phyloP scores from a whole-genome alignment of 1,139 yeast genomes.

The Kodamaea fungicola region DNA sequence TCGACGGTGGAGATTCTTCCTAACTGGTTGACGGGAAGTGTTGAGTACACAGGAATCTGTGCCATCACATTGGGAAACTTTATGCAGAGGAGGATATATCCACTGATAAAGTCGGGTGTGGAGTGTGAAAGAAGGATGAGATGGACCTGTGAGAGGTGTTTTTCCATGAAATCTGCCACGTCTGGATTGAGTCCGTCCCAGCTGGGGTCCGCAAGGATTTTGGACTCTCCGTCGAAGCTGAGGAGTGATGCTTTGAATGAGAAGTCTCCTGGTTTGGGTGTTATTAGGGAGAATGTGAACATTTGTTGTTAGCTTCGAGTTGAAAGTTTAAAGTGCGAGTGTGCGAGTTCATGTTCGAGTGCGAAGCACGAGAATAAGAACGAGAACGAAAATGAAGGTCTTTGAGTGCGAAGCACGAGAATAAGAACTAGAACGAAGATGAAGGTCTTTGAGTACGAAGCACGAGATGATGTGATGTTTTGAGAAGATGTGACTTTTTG shows the following conservation, averaged over 20 bases:
- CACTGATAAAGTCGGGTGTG: conserved; percentile 76
- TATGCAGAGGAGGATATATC: conserved; percentile 65
- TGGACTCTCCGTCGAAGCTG: conserved; percentile 44
- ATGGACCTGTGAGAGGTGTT: conserved; percentile 52
- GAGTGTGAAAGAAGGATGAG: conserved; percentile 81
- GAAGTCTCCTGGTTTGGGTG: conserved; percentile 27
- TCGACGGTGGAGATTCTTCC: conserved; percentile 87
- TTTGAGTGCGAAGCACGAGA: too few species aligned
- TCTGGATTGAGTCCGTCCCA: conserved; percentile 56
- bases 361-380: conserved; percentile 7
- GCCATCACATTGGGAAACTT: conserved; percentile 60
- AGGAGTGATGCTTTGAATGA: conserved; percentile 43
- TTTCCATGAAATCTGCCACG: conserved; percentile 40
- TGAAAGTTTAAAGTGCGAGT: too few species aligned
- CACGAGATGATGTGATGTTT: too few species aligned
- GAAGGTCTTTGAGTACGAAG: too few species aligned
- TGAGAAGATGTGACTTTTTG: too few species aligned
- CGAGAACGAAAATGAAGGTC: too few species aligned
- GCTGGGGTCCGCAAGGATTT: conserved; percentile 66
- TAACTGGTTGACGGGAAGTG: conserved; percentile 81
- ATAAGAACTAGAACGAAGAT: too few species aligned
- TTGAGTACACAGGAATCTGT: conserved; percentile 75
- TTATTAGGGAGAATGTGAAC: conserved; percentile 41
- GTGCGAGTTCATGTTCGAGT: too few species aligned
- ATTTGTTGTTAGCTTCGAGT: conserved; percentile 16